Base-by-base conservation (phyloP, 1,284 basidiomycete species). In the Thecaphora frezii region DNA sequence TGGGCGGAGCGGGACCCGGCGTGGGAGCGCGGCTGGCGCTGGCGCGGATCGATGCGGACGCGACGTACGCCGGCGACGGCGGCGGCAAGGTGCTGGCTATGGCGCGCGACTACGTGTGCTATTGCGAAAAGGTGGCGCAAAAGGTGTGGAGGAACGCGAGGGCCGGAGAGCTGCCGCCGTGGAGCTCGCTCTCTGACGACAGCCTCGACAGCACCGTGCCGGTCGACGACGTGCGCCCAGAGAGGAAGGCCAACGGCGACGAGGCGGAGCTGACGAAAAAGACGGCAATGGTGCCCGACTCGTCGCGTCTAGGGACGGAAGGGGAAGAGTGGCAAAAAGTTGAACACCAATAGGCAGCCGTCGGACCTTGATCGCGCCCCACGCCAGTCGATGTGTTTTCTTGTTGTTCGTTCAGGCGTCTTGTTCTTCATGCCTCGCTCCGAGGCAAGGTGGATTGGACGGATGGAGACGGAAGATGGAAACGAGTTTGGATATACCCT, bases 261-360 rank as follows among this genome's bases (percentile, higher is more conserved):
- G 38, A 50, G 8, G 10, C 54, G 8, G 45, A 44, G 5, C 40
- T 62, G 39, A 62, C 59, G 5, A 18, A 44, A 28, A 66, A 66
- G 44, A 66, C 50, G 16, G 48, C 53, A 10, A 62, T 56, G 5
- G 59, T 70, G 12, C 67, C 67, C 13, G 48, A 48, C 51, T 51
- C 47, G 26, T 54, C 54, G 18, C 44, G 44, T 13, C 48, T 54
- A 21, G 19, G 46, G 23, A 49, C 40, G n/a, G 54, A 60, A 23
- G 54, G 59, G 18, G 54, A 48, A 7, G 65, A 69, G 44, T 72
- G 69, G 69, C 64, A 72, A 38, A 69, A 72, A 52, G 67, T 72
- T 5, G 19, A 41, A 14, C 33, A 14, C 28, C 28, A 7, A 28
- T 5, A 28, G 5, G 28, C 28, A 28, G 28, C 28, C 28, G 28